Conservation (phyloP, 495 filamentous ascomycete species). For the Penicillium longicatenatum region DNA sequence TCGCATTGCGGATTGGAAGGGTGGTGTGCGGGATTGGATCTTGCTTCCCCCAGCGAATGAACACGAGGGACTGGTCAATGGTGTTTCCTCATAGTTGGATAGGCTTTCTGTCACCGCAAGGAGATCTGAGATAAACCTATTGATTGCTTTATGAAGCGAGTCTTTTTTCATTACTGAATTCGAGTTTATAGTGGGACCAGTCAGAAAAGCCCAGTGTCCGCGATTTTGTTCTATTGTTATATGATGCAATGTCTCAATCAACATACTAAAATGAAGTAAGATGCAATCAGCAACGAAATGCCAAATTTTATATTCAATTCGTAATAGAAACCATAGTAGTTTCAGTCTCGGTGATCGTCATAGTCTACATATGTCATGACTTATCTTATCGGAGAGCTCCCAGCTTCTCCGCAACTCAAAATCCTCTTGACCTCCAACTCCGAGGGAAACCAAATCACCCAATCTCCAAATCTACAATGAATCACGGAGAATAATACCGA, state of each 20-base stretch:
- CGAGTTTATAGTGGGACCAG: neutral
- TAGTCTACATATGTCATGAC: neutral
- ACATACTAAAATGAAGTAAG: neutral
- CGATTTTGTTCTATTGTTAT: neutral
- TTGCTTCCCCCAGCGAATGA: constrained; percentile 45
- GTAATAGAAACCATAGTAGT: neutral
- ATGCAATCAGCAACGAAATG: neutral
- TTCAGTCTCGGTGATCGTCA: neutral
- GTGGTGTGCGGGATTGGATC: constrained; percentile 71
- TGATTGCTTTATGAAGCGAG: neutral
- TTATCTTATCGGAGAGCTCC: constrained; percentile 4
- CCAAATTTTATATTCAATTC: neutral
- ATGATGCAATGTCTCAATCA: neutral
- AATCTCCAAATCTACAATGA: neutral
- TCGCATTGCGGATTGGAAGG: constrained; percentile 81
- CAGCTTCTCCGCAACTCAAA: constrained; percentile 32
- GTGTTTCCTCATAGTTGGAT: constrained; percentile 21
- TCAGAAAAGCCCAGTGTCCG: neutral
- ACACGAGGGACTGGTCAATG: constrained; percentile 40
- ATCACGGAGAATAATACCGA: neutral
- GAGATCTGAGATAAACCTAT: neutral
- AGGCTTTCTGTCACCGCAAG: neutral
- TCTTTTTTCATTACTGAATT: neutral
- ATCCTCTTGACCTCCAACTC: constrained; percentile 13
- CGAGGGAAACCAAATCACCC: constrained; percentile 20